Evolutionary conservation across 1,139 yeast genomes (phyloP).

Genomic region (Schwanniomyces etchellsii): DNA sequence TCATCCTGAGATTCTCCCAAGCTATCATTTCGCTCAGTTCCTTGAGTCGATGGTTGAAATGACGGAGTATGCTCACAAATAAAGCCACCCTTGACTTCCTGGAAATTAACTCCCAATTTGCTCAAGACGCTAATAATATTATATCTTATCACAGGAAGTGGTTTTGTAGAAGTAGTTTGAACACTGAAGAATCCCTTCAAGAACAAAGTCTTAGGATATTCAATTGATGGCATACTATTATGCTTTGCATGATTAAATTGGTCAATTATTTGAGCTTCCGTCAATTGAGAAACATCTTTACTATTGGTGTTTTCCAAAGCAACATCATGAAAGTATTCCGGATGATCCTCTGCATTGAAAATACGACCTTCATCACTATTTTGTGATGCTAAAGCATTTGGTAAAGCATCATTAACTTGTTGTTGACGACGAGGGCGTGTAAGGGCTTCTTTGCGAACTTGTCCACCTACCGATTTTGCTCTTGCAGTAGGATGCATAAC

Average conservation of each 20-base stretch:
- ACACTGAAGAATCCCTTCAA: conserved; percentile 93
- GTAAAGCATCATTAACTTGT: conserved; percentile 43
- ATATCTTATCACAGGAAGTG: conserved; percentile 81
- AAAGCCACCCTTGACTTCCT: conserved; percentile 93
- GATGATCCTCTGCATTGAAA: conserved; percentile 17
- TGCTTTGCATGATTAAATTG: conserved; percentile 68
- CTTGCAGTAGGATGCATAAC: conserved; percentile 75
- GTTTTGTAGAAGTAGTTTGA: conserved; percentile 91
- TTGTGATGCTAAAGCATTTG: conserved; percentile 38
- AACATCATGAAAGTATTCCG: conserved; percentile 64
- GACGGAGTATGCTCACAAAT: conserved; percentile 72
- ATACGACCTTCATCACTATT: conserved; percentile 36
- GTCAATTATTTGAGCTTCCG: conserved; percentile 61
- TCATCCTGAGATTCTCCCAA: conserved; percentile 14
- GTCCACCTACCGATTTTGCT: conserved; percentile 81
- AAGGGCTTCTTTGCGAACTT: conserved; percentile 57
- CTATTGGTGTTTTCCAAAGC: conserved; percentile 42
- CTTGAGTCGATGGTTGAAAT: conserved; percentile 12
- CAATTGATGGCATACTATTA: conserved; percentile 89
- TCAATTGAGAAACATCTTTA: conserved; percentile 35
- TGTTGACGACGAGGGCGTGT: conserved; percentile 11
- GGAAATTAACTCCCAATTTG: conserved; percentile 72
- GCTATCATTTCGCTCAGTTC: conserved; percentile 6
- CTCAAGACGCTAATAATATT: conserved; percentile 77
- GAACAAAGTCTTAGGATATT: conserved; percentile 85